Conservation (phyloP, 305 asterid genomes). For the Fraxinus ornus region DNA sequence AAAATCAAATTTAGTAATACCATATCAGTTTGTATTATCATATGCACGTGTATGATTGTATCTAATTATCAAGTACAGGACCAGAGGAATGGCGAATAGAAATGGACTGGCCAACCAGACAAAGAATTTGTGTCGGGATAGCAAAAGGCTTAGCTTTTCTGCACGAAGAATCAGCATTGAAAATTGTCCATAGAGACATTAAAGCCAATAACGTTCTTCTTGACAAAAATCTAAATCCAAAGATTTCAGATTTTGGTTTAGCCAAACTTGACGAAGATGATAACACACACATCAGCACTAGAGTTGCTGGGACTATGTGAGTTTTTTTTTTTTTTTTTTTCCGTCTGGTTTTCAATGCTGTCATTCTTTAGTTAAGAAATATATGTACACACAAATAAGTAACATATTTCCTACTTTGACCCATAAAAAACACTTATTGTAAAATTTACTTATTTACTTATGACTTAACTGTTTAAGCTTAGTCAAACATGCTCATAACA, state of each 20-base stretch:
- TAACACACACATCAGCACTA: slow-evolving; percentile 48
- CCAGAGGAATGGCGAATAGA: slow-evolving; percentile 41
- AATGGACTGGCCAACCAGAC: slow-evolving; percentile 46
- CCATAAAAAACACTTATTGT: not conserved
- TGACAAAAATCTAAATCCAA: slow-evolving; percentile 53
- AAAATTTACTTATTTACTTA: not conserved
- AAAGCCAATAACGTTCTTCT: slow-evolving; percentile 56
- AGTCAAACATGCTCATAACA: not conserved
- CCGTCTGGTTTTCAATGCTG: not conserved
- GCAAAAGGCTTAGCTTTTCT: slow-evolving; percentile 52
- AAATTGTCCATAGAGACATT: slow-evolving; percentile 62
- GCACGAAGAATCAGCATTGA: slow-evolving; percentile 57
- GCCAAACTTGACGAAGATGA: slow-evolving; percentile 63
- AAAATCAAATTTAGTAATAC: not conserved
- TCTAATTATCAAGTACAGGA: slow-evolving; percentile 30
- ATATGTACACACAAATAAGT: not conserved
- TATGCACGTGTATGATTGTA: not conserved
- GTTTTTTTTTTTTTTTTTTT: slow-evolving; percentile 7
- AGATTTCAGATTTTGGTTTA: slow-evolving; percentile 60
- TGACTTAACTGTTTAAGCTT: not conserved
- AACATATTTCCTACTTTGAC: not conserved
- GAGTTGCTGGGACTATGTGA: slow-evolving; percentile 64
- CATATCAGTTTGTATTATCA: not conserved
- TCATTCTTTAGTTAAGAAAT: not conserved
- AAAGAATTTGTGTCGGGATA: slow-evolving; percentile 46